Conservation (phyloP, 768 basidiomycete species). For the Astraeus odoratus region DNA sequence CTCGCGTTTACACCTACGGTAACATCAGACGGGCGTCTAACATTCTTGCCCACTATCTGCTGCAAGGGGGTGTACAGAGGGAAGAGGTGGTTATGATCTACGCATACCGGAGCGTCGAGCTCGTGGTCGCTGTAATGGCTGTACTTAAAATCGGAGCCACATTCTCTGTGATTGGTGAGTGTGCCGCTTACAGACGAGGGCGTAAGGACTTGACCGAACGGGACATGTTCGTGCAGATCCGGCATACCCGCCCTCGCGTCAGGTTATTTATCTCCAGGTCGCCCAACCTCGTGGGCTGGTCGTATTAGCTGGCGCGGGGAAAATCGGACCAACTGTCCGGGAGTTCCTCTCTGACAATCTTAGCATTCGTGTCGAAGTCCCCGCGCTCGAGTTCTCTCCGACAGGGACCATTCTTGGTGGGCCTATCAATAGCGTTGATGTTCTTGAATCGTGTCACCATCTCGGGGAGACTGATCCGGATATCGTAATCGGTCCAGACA, state of each 20-base stretch:
- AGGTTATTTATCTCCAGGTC: constrained; percentile 88
- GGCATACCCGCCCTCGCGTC: constrained; percentile 89
- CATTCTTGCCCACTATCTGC: constrained; percentile 81
- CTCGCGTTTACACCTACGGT: constrained; percentile 64
- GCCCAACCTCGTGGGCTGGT: constrained; percentile 88
- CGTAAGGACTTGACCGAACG: not conserved
- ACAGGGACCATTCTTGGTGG: constrained; percentile 67
- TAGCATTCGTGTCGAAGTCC: constrained; percentile 84
- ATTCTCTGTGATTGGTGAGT: constrained; percentile 92
- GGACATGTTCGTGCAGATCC: constrained; percentile 56
- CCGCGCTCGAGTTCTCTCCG: constrained; percentile 71
- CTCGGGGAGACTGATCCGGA: constrained; percentile 71
- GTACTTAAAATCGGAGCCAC: constrained; percentile 93
- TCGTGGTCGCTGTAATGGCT: constrained; percentile 96
- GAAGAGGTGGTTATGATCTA: constrained; percentile 99
- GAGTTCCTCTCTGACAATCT: constrained; percentile 75
- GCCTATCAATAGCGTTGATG: constrained; percentile 40
- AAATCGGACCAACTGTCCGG: constrained; percentile 71
- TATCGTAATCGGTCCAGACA: constrained; percentile 88
- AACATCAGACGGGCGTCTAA: constrained; percentile 83
- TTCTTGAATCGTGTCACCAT: constrained; percentile 46
- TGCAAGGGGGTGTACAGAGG: constrained; percentile 77
- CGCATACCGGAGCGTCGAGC: constrained; percentile 91
- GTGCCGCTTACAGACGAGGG: not conserved
- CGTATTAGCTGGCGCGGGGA: constrained; percentile 85